Evolutionary conservation across 2,329 filamentous ascomycete species (phyloP).

Genomic region (Metarhizium album): DNA sequence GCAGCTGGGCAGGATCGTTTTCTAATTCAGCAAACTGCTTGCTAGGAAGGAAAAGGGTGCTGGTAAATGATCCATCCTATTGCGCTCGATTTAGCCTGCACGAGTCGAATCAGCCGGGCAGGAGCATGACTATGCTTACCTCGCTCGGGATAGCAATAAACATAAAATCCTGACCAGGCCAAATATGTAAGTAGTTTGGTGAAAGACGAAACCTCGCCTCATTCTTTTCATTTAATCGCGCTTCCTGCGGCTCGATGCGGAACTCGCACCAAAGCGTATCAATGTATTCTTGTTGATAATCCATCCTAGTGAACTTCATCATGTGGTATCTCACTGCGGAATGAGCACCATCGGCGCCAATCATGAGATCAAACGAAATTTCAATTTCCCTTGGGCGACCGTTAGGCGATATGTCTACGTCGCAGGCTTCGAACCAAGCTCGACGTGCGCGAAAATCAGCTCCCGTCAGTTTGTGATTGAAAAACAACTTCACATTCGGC

Average conservation of each 20-base stretch:
- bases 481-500: slow-evolving; percentile 84
- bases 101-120: slow-evolving; percentile 6
- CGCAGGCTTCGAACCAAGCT: slow-evolving; percentile 73
- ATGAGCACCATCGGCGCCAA: slow-evolving; percentile 91
- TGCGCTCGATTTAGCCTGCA: slow-evolving; percentile 5
- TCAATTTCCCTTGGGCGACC: slow-evolving; percentile 61
- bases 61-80: slow-evolving; percentile 84
- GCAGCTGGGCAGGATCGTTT: slow-evolving; percentile 45
- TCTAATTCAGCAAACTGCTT: slow-evolving; percentile 59
- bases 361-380: slow-evolving; percentile 80
- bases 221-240: slow-evolving; percentile 16
- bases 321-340: slow-evolving; percentile 83
- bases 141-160: slow-evolving; percentile 88
- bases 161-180: slow-evolving; percentile 91
- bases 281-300: slow-evolving; percentile 90
- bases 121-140: slow-evolving; percentile 25
- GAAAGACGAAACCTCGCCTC: slow-evolving; percentile 62
- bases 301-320: slow-evolving; percentile 89
- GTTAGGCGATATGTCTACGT: slow-evolving; percentile 22
- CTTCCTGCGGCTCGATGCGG: slow-evolving; percentile 50
- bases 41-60: slow-evolving; percentile 80
- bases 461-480: slow-evolving; percentile 86
- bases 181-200: slow-evolving; percentile 92
- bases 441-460: slow-evolving; percentile 70
- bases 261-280: slow-evolving; percentile 98